Evolutionary conservation across 768 basidiomycete species (phyloP), one percentile per base, ranked within the genome.

Genomic region (Chlorophyllum brunneum): DNA sequence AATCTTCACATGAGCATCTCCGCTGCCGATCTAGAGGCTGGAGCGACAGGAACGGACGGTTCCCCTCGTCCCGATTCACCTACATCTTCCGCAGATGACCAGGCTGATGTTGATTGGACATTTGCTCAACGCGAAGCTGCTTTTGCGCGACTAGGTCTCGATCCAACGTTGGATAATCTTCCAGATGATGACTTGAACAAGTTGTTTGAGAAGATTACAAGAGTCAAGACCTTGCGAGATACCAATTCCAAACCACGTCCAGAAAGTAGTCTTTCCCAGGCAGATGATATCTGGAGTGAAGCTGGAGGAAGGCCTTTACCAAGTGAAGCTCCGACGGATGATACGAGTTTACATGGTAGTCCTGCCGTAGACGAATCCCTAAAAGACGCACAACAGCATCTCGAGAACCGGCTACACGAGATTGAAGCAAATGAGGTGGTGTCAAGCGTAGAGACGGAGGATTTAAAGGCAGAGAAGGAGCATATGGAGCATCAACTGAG

Each of bases 101-200:
- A 65, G 48, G 75, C 81, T 23, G 88, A 92, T 57, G 88, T 93
- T 38, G 97, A 99, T 66, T 99, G 97, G 97, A 89, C 84, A n/a
- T 98, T 85, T 66, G 97, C 97, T 5, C 89, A 91, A 65, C 82
- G 94, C 6, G 97, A 99, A 69, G 94, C 94, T 4, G 95, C 92
- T 2, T 76, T 94, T 31, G 88, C 91, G 1, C 79, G 87, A 42
- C 74, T 97, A 15, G 94, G 94, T 2, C 69, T 91, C 29, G 92
- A 95, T 61, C 92, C 95, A 13, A 80, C 89, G 11, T 77, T 99
- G 22, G 93, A 98, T 67, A 91, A 87, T 61, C 78, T 99, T 20
- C 92, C 90, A 0, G 95, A 99, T 66, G 90, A 94, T 55, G 95
- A 98, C 63, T 76, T 99, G 44, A 92, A 93, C 75, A 92, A 88